phyloP scores from a whole-genome alignment of 768 basidiomycete genomes.

The Podaxis rugospora region DNA sequence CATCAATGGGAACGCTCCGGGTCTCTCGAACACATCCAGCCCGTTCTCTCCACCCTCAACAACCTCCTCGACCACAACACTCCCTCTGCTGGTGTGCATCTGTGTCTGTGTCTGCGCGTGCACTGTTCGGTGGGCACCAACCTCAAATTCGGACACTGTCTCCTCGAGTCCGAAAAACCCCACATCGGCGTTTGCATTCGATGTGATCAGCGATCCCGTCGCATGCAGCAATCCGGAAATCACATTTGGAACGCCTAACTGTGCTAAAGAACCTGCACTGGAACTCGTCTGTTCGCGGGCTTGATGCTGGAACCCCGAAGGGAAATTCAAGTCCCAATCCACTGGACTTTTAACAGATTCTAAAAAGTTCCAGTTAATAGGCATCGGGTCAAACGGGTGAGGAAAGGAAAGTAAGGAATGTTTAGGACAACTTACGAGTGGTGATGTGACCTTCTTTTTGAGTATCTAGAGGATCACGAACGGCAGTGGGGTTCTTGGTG shows the following conservation, averaged over 20 bases:
- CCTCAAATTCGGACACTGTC: background rate
- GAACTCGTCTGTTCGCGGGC: background rate
- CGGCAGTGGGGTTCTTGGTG: background rate
- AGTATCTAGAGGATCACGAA: background rate
- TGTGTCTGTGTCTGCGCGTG: background rate
- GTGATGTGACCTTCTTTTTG: background rate
- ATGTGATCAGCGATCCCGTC: background rate
- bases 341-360: background rate
- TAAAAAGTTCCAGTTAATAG: background rate
- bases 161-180: background rate
- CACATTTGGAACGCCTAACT: background rate
- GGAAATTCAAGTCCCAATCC: background rate
- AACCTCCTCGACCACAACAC: background rate
- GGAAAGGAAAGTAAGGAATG: background rate
- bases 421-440: background rate
- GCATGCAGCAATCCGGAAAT: background rate
- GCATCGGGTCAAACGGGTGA: background rate
- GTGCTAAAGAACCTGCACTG: background rate
- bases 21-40: background rate
- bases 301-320: background rate
- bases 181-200: background rate
- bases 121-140: background rate
- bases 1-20: constrained; percentile 7
- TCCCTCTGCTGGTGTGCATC: no score
- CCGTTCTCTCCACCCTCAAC: constrained; percentile 14